Evolutionary conservation across 805 yeast genomes (phyloP).

Genomic region (Candida suzukii): DNA sequence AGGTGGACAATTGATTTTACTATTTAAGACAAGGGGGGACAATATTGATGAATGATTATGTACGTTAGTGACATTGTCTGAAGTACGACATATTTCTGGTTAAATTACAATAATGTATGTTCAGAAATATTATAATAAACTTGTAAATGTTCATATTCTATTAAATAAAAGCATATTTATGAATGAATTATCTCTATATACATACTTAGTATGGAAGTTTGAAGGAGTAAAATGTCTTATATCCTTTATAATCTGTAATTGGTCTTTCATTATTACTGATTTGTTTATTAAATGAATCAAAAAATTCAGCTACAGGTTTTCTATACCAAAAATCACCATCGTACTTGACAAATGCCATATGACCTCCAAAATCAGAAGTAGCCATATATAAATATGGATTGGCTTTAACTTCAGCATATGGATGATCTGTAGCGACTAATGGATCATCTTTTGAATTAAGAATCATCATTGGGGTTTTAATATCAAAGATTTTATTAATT

Average conservation of each 20-base stretch:
- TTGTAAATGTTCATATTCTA: too few relatives aligned
- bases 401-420: constrained; percentile 37
- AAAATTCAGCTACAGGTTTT: constrained; percentile 32
- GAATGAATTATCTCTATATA: too few relatives aligned
- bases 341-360: constrained; percentile 44
- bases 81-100: too few relatives aligned
- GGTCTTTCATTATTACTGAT: not conserved
- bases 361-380: constrained; percentile 66
- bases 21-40: too few relatives aligned
- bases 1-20: too few relatives aligned
- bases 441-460: constrained; percentile 65
- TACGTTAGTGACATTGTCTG: too few relatives aligned
- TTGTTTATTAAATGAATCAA: constrained; percentile 25
- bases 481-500: constrained; percentile 42
- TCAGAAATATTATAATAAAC: too few relatives aligned
- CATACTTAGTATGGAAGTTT: constrained; percentile 1
- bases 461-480: constrained; percentile 57
- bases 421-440: constrained; percentile 47
- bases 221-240: not conserved
- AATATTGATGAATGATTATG: too few relatives aligned
- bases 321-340: constrained; percentile 43
- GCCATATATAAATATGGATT: constrained; percentile 56
- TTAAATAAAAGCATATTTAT: too few relatives aligned
- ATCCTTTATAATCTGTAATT: not conserved
- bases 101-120: too few relatives aligned